Percentiles rank a stretch among this genome's conserved stretches.
phyloP scores from a whole-genome alignment of 2,329 filamentous ascomycete genomes.

The Venturiaceae sp. region DNA sequence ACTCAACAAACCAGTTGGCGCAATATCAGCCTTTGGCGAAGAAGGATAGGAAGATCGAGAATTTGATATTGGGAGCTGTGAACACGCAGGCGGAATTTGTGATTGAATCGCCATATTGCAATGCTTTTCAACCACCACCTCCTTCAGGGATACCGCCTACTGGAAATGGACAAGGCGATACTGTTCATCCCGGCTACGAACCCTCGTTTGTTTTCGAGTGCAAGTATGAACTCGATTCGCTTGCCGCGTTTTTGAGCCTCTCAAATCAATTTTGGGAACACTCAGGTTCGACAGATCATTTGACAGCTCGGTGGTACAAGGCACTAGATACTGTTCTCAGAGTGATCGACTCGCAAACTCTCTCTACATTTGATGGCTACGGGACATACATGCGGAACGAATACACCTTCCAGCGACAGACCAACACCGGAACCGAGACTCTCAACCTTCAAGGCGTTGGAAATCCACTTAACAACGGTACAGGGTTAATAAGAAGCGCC shows the following conservation, averaged over 20 bases:
- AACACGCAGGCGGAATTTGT: conserved; percentile 95
- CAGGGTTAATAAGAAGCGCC: conserved; percentile 78
- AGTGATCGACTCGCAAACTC: conserved; percentile 69
- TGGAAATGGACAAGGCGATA: conserved; percentile 72
- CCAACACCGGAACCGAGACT: conserved; percentile 80
- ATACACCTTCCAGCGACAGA: conserved; percentile 81
- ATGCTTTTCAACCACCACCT: conserved; percentile 91
- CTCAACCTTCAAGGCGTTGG: conserved; percentile 72
- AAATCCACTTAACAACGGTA: conserved; percentile 81
- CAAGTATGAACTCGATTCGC: conserved; percentile 96
- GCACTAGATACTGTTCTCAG: conserved; percentile 66
- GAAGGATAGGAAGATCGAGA: conserved; percentile 68
- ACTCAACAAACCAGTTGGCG: conserved; percentile 86
- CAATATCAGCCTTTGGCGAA: conserved; percentile 82
- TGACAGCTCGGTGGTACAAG: conserved; percentile 67
- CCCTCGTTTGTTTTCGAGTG: conserved; percentile 85
- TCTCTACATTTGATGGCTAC: conserved; percentile 63
- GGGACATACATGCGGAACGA: conserved; percentile 58
- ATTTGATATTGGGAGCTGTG: conserved; percentile 81
- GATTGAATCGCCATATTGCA: conserved; percentile 92
- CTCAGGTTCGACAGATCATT: conserved; percentile 67
- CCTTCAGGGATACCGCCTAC: conserved; percentile 64
- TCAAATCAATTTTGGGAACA: conserved; percentile 78
- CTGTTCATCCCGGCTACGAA: conserved; percentile 80
- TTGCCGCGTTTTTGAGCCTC: conserved; percentile 82